Base-by-base conservation (phyloP, 2,329 filamentous ascomycete genomes). In the Cordyceps pruinosa region DNA sequence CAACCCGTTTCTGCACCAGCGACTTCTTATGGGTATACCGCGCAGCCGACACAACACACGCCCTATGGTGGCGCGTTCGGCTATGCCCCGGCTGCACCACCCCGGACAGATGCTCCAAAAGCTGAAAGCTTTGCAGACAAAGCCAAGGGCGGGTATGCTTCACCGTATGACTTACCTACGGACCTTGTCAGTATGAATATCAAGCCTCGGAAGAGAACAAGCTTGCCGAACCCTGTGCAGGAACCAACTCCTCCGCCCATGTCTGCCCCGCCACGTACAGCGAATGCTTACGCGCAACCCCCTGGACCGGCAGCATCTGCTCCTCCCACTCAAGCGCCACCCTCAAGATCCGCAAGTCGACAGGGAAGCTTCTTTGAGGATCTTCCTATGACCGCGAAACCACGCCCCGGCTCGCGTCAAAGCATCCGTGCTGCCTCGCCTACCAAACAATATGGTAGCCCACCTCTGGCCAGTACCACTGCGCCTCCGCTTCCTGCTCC, bases 81-180 rank as follows among this genome's bases (percentile, higher is more conserved):
- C 7, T 62, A 65, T 44, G 49, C 57, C 8, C 56, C 61, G 10
- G 53, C 46, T 12, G 45, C 52, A 19, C 69, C 71, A 39, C 64
- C 66, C 1, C 70, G 68, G 13, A 77, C 77, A n/a, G 74, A 80
- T 60, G 64, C 80, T 58, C 71, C 72, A 30, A 85, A 84, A 71
- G 78, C 83, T 1, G 85, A 95, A 68, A 97, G 93, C 71, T 99
- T 96, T 71, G 90, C 83, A 6, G 88, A 93, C 70, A 95, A 95
- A 70, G 77, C 90, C 3, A 97, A 96, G 72, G 89, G 89, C 57
- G 92, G 93, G 8, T 99, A 99, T 69, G 82, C 87, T 49, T 97
- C 93, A 21, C 94, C 94, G 0, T 99, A 97, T 66, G 95, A 99
- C 73, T 78, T 99, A 21, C 94, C 94, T 4, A 89, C 94, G 72